Conservation (phyloP, 495 filamentous ascomycete genomes). For the Talaromyces proteolyticus region DNA sequence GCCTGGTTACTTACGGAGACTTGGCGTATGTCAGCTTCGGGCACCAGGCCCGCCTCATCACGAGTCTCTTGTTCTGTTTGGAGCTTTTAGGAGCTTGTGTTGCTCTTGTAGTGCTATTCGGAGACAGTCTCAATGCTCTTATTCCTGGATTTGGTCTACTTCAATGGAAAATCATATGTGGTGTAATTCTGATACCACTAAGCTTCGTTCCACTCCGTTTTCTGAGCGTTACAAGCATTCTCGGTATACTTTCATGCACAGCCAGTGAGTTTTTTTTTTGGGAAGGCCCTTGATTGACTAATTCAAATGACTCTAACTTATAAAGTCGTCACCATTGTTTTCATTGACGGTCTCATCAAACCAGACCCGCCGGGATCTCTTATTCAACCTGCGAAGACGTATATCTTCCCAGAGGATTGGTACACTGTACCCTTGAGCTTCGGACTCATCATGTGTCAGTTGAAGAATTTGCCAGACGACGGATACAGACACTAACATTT, state of each 20-base stretch:
- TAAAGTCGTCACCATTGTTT: slow-evolving; percentile 71
- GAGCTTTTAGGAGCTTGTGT: slow-evolving; percentile 88
- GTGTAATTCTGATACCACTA: slow-evolving; percentile 73
- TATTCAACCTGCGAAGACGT: slow-evolving; percentile 69
- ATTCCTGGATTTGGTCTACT: slow-evolving; percentile 66
- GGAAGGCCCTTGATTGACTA: background rate
- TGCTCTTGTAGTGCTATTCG: slow-evolving; percentile 88
- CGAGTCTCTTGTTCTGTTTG: slow-evolving; percentile 78
- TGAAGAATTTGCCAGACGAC: slow-evolving; percentile 1
- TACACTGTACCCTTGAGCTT: slow-evolving; percentile 84
- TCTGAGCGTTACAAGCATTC: slow-evolving; percentile 82
- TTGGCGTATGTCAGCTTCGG: slow-evolving; percentile 91
- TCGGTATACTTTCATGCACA: slow-evolving; percentile 84
- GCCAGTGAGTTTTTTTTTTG: slow-evolving; percentile 56
- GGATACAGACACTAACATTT: background rate
- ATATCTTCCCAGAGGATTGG: slow-evolving; percentile 78
- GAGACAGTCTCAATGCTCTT: slow-evolving; percentile 77
- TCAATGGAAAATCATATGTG: slow-evolving; percentile 85
- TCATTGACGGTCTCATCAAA: slow-evolving; percentile 83
- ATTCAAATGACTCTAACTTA: no score
- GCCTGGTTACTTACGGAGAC: slow-evolving; percentile 83
- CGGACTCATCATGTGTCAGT: slow-evolving; percentile 82
- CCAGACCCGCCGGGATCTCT: slow-evolving; percentile 75
- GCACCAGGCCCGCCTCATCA: slow-evolving; percentile 69
- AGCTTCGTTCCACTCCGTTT: slow-evolving; percentile 80